Conservation (phyloP, 2,329 filamentous ascomycete genomes). For the Diaporthe ampelina region DNA sequence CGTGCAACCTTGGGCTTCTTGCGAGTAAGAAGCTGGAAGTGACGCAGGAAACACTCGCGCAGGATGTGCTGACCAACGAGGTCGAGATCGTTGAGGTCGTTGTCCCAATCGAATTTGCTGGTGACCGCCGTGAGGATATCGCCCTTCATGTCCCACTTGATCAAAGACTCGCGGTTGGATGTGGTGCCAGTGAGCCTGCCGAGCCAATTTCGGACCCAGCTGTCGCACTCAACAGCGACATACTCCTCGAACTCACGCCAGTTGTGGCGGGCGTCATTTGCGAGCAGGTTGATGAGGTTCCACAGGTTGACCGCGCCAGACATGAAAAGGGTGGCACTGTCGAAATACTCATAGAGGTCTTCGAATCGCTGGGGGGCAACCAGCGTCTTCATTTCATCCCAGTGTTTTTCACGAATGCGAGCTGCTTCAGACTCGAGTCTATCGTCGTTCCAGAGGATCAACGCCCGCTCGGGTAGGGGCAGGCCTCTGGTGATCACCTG, state of each 20-base stretch:
- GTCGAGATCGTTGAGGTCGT: constrained; percentile 34
- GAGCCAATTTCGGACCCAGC: constrained; percentile 43
- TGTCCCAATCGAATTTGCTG: constrained; percentile 26
- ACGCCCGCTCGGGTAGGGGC: constrained; percentile 9
- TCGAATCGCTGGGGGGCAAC: constrained; percentile 51
- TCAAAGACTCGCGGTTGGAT: constrained; percentile 35
- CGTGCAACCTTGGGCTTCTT: constrained; percentile 5
- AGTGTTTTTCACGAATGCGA: constrained; percentile 53
- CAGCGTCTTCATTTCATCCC: constrained; percentile 54
- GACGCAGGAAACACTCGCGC: constrained; percentile 35
- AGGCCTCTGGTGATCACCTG: constrained; percentile 22
- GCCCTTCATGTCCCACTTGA: constrained; percentile 29
- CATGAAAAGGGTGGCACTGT: constrained; percentile 61
- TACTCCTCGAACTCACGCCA: constrained; percentile 46
- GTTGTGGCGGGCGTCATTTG: constrained; percentile 56
- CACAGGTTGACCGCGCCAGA: constrained; percentile 64
- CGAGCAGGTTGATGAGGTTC: constrained; percentile 59
- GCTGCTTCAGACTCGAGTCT: constrained; percentile 27
- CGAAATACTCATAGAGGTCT: constrained; percentile 63
- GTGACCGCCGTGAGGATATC: constrained; percentile 38
- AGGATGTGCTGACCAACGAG: constrained; percentile 33
- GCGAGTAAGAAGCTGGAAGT: constrained; percentile 36
- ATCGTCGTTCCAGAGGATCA: constrained; percentile 32
- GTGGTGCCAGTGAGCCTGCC: constrained; percentile 1
- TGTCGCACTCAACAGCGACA: constrained; percentile 46